Evolutionary conservation across 1,284 basidiomycete species (phyloP).

Genomic region (Pholiota adiposa): DNA sequence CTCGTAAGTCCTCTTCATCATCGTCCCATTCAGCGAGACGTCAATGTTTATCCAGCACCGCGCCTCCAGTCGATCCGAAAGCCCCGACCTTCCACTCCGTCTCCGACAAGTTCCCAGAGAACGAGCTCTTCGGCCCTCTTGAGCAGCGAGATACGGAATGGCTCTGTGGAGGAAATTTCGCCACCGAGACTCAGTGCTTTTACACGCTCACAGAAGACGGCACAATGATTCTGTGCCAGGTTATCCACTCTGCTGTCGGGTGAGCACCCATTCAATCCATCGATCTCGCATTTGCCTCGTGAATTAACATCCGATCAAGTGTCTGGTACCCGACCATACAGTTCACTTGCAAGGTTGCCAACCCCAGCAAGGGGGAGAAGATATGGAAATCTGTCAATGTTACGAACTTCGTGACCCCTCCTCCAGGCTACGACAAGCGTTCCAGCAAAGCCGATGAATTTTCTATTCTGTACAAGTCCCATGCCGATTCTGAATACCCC

Average conservation of each 20-base stretch:
- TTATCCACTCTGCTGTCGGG: conserved; percentile 97
- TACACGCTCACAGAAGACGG: conserved; percentile 90
- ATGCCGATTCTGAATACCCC: conserved; percentile 66
- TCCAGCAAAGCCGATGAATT: conserved; percentile 92
- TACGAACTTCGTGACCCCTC: conserved; percentile 79
- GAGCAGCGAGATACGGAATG: conserved; percentile 80
- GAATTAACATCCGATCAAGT: conserved; percentile 41
- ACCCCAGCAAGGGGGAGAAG: conserved; percentile 78
- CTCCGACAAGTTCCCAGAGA: conserved; percentile 55
- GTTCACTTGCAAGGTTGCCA: conserved; percentile 91
- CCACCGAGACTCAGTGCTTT: conserved; percentile 92
- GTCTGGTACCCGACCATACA: conserved; percentile 95
- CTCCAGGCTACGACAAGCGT: conserved; percentile 81
- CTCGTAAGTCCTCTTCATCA: conserved; percentile 56
- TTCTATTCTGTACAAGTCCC: conserved; percentile 74
- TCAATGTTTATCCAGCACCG: conserved; percentile 43
- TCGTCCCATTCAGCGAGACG: conserved; percentile 23
- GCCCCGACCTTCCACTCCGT: conserved; percentile 84
- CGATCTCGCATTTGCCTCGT: conserved; percentile 18
- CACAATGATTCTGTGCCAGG: conserved; percentile 83
- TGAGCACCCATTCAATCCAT: conserved; percentile 46
- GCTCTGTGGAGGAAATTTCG: conserved; percentile 85
- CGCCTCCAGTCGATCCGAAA: conserved; percentile 58
- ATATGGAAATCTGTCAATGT: conserved; percentile 94
- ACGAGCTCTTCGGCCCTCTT: conserved; percentile 73